These are phyloP conservation scores for Rhododendron griersonianum DNA, from an alignment of 148 eudicot species.

Conservation along the genomic window DNA sequence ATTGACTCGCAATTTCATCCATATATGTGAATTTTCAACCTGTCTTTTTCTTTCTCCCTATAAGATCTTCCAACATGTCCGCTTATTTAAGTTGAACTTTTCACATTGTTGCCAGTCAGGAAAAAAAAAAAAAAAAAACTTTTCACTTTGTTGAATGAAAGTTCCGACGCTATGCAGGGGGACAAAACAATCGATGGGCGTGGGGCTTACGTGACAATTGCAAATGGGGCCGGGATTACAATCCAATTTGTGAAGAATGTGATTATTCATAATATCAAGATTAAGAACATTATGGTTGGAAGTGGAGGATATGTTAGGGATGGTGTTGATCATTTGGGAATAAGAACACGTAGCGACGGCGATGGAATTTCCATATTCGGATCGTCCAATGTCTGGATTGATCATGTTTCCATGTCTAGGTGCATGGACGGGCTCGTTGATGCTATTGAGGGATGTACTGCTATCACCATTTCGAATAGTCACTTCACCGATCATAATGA, in stretches of 20 bases:
- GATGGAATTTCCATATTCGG: conserved; percentile 31
- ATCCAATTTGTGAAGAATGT: conserved; percentile 30
- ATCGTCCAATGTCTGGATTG: conserved; percentile 33
- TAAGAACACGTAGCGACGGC: conserved; percentile 29
- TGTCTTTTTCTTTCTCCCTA: no score
- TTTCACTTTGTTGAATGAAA: not conserved
- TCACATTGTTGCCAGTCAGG: no score
- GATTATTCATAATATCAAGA: conserved; percentile 31
- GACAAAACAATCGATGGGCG: conserved; percentile 51
- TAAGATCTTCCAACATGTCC: no score
- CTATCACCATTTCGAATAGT: conserved; percentile 42
- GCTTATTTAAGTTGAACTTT: no score
- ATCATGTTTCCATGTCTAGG: conserved; percentile 31
- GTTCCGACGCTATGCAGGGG: not conserved
- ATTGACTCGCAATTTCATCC: no score
- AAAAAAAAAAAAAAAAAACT: not conserved
- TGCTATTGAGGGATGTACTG: conserved; percentile 34
- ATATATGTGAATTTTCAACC: no score
- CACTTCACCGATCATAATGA: conserved; percentile 35
- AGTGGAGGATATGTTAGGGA: conserved; percentile 32
- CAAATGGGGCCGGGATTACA: conserved; percentile 30
- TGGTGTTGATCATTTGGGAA: conserved; percentile 22
- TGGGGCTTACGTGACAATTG: conserved; percentile 30
- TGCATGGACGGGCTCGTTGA: conserved; percentile 41
- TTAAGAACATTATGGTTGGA: conserved; percentile 16